These are phyloP conservation scores for Gossypium anomalum DNA, from an alignment of 345 rosid genomes.

Conservation along the genomic window DNA sequence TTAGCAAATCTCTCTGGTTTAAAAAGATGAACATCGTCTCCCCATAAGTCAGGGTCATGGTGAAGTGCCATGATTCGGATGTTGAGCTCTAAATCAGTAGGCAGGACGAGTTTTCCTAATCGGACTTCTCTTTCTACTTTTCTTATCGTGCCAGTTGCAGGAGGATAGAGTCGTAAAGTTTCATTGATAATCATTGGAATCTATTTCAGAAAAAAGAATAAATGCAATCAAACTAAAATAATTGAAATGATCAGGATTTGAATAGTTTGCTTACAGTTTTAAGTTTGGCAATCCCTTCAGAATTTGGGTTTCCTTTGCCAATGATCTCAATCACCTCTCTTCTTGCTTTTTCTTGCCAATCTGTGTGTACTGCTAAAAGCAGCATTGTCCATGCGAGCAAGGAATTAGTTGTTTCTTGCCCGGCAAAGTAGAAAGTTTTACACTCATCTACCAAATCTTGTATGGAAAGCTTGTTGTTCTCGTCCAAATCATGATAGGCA, in stretches of 20 bases:
- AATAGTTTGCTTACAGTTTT: not conserved
- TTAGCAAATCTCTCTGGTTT: slow-evolving; percentile 41
- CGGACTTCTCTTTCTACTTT: slow-evolving; percentile 13
- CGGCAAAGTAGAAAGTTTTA: slow-evolving; percentile 33
- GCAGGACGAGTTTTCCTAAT: slow-evolving; percentile 30
- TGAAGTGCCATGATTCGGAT: slow-evolving; percentile 27
- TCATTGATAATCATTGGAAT: slow-evolving; percentile 37
- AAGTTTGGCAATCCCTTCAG: not conserved
- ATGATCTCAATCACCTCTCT: slow-evolving; percentile 31
- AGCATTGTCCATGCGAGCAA: not conserved
- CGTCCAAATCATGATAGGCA: not conserved
- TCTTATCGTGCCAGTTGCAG: slow-evolving; percentile 5
- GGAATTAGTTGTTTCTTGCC: slow-evolving; percentile 19
- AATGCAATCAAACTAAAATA: no score
- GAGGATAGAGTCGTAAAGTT: slow-evolving; percentile 29
- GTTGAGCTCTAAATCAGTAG: slow-evolving; percentile 6
- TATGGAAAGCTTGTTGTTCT: not conserved
- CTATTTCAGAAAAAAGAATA: not conserved
- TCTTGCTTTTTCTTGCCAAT: slow-evolving; percentile 43
- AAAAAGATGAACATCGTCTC: slow-evolving; percentile 34
- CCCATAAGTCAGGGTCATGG: slow-evolving; percentile 36
- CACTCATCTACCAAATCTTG: slow-evolving; percentile 34
- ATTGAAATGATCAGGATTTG: not conserved
- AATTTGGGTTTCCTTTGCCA: slow-evolving; percentile 15
- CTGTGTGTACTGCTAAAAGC: slow-evolving; percentile 24